Conservation (phyloP, 208 protist species). For the Wallacemonas sp. region DNA sequence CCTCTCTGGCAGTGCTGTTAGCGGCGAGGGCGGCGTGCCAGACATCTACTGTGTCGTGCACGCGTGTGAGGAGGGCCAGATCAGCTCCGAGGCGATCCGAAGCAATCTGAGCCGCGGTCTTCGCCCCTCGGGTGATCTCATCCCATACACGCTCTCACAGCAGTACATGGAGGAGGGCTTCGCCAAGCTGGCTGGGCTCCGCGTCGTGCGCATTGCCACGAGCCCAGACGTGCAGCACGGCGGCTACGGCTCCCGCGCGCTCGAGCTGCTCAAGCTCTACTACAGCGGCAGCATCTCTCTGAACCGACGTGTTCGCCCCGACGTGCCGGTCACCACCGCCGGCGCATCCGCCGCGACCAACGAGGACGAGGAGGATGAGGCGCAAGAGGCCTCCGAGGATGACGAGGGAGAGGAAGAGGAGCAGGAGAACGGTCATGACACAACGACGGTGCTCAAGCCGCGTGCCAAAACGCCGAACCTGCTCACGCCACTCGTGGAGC, state of each 20-base stretch:
- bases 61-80: conserved; percentile 96
- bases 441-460: conserved; percentile 29
- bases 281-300: conserved; percentile 92
- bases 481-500: conserved; percentile 82
- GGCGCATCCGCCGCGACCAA: background rate
- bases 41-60: conserved; percentile 98
- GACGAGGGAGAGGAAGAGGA: conserved; percentile 18
- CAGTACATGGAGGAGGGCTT: conserved; percentile 96
- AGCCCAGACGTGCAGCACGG: conserved; percentile 96
- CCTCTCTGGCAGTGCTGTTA: conserved; percentile 21
- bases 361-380: background rate
- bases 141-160: conserved; percentile 99
- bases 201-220: conserved; percentile 99
- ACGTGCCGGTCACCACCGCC: background rate
- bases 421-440: conserved; percentile 20
- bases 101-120: conserved; percentile 88
- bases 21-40: conserved; percentile 65
- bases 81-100: conserved; percentile 89
- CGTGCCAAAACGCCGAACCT: conserved; percentile 73
- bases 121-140: conserved; percentile 97
- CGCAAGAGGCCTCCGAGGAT: conserved; percentile 1
- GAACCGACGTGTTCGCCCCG: conserved; percentile 15
- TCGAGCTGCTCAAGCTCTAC: conserved; percentile 94
- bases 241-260: conserved; percentile 96
- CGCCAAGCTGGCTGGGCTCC: conserved; percentile 93